Evolutionary conservation across 23 red algal species (phyloP).

Genomic region (Gracilaria gracilis): DNA sequence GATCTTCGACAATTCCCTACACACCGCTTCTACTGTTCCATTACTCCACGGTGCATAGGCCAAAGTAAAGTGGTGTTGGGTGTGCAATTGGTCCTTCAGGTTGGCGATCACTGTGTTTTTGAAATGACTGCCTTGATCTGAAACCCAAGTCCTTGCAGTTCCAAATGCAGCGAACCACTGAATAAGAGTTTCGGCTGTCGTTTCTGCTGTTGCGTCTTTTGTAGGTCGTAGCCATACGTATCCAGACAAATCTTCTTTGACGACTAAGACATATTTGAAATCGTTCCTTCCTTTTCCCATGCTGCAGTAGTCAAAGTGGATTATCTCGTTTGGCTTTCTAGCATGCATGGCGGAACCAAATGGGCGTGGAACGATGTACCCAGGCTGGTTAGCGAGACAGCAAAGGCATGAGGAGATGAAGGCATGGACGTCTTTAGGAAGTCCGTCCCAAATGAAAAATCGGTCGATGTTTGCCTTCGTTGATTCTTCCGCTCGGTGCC

Average conservation of each 20-base stretch:
- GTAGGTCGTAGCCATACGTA: slow-evolving; percentile 50
- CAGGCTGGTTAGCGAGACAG: slow-evolving; percentile 8
- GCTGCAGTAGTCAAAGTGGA: slow-evolving; percentile 32
- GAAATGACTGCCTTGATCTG: background rate
- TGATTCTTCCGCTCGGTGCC: no score
- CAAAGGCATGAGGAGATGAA: slow-evolving; percentile 27
- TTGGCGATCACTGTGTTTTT: background rate
- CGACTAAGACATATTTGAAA: slow-evolving; percentile 3
- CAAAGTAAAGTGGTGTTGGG: background rate
- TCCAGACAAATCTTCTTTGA: slow-evolving; percentile 18
- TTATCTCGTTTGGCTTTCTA: slow-evolving; percentile 9
- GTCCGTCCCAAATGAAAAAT: no score
- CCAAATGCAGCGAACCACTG: slow-evolving; percentile 33
- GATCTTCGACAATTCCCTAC: background rate
- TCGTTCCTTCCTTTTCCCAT: slow-evolving; percentile 12
- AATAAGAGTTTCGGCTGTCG: background rate
- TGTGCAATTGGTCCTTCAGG: background rate
- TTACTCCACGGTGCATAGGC: slow-evolving; percentile 15
- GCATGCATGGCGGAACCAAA: slow-evolving; percentile 39
- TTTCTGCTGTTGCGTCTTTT: background rate
- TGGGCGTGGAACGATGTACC: slow-evolving; percentile 23
- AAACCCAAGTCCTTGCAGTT: background rate
- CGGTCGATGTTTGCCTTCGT: no score
- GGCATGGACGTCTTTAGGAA: slow-evolving; percentile 14
- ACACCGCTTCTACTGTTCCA: slow-evolving; percentile 6